These are phyloP conservation scores for Paramarasmius palmivorus DNA, from an alignment of 1,284 basidiomycete genomes.

Conservation along the genomic window DNA sequence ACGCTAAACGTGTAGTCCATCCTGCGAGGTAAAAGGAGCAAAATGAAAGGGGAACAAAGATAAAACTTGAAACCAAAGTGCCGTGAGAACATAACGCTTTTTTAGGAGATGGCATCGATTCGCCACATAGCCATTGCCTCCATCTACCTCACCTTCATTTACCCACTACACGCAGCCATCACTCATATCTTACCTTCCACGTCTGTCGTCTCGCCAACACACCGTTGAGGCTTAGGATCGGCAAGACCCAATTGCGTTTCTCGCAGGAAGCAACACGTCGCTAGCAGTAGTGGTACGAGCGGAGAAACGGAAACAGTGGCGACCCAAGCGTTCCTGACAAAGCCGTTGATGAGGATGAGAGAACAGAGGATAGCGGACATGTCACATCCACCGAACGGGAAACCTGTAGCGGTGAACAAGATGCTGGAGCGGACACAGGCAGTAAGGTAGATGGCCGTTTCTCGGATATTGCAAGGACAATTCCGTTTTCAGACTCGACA, in stretches of 20 bases:
- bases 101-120: too few species aligned
- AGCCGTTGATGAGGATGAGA: conserved; percentile 66
- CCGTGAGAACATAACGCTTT: too few species aligned
- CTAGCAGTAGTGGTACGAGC: conserved; percentile 28
- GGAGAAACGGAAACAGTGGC: conserved; percentile 30
- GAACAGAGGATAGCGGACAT: conserved; percentile 64
- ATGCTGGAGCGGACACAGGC: conserved; percentile 68
- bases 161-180: conserved; percentile 47
- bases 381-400: conserved; percentile 49
- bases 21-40: too few species aligned
- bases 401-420: conserved; percentile 60
- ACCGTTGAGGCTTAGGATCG: conserved; percentile 22
- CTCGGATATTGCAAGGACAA: too few species aligned
- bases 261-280: conserved; percentile 80
- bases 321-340: conserved; percentile 54
- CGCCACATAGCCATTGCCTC: conserved; percentile 92
- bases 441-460: too few species aligned
- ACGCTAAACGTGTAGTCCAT: too few species aligned
- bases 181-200: conserved; percentile 32
- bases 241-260: conserved; percentile 78
- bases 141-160: conserved; percentile 82
- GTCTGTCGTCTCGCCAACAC: conserved; percentile 54
- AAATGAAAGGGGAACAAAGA: too few species aligned
- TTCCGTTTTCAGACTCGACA: too few species aligned
- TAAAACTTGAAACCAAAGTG: too few species aligned